Percentiles rank a stretch among this genome's conserved stretches.
Conservation (phyloP, 345 rosid species). For the Sonneratia caseolaris region DNA sequence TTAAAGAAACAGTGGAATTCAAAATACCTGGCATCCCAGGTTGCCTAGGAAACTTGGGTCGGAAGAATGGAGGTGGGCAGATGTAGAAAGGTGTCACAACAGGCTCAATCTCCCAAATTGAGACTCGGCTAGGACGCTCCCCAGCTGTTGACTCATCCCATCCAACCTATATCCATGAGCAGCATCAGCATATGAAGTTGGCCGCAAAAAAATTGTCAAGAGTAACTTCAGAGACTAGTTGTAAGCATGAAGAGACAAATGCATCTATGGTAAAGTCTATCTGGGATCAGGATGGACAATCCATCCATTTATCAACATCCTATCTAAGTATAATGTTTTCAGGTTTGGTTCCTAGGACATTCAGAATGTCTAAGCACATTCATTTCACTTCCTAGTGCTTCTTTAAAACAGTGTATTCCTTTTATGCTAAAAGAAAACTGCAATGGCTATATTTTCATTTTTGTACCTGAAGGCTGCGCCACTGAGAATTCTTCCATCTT, state of each 20-base stretch:
- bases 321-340: background rate
- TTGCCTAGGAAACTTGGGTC: constrained; percentile 84
- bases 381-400: background rate
- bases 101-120: constrained; percentile 90
- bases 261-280: background rate
- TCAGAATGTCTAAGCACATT: background rate
- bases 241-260: background rate
- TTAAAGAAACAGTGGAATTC: background rate
- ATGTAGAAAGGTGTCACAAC: constrained; percentile 89
- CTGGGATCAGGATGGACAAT: background rate
- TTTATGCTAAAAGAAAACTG: background rate
- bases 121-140: constrained; percentile 79
- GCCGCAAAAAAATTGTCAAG: background rate
- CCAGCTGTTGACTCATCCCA: constrained; percentile 98
- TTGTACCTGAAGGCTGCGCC: constrained; percentile 96
- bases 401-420: background rate
- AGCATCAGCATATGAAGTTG: background rate
- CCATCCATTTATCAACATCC: background rate
- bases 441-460: background rate
- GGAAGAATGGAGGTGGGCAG: constrained; percentile 94
- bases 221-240: background rate
- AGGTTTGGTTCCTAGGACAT: background rate
- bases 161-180: constrained; percentile 61
- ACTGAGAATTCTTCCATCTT: constrained; percentile 89
- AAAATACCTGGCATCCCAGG: constrained; percentile 76